Conservation (phyloP, 2,329 filamentous ascomycete species). For the Fusarium stilboides region DNA sequence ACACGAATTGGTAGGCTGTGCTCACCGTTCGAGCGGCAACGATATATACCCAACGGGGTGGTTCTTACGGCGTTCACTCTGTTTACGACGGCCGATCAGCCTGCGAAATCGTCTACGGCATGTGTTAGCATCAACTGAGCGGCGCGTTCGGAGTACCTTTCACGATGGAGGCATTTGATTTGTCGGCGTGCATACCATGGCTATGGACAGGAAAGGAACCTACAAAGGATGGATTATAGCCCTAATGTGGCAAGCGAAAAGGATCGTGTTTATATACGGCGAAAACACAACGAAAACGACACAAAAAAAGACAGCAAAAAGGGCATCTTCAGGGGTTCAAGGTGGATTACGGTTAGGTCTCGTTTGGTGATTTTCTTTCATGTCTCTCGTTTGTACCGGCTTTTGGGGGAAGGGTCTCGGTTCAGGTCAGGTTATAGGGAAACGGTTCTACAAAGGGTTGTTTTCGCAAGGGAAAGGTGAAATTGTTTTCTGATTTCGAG, state of each 20-base stretch:
- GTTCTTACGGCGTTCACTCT: slow-evolving; percentile 45
- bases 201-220: slow-evolving; percentile 30
- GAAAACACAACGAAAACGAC: slow-evolving; percentile 36
- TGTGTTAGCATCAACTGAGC: slow-evolving; percentile 42
- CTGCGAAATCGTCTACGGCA: slow-evolving; percentile 43
- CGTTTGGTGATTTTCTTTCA: slow-evolving; percentile 27
- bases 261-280: slow-evolving; percentile 33
- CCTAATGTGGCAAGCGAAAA: slow-evolving; percentile 40
- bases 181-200: slow-evolving; percentile 40
- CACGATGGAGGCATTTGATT: slow-evolving; percentile 44
- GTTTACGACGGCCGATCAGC: slow-evolving; percentile 36
- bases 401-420: slow-evolving; percentile 38
- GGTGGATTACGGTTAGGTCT: slow-evolving; percentile 35
- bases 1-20: slow-evolving; percentile 26
- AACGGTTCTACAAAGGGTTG: slow-evolving; percentile 42
- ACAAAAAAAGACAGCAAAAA: slow-evolving; percentile 35
- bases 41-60: slow-evolving; percentile 48
- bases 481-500: slow-evolving; percentile 42
- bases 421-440: slow-evolving; percentile 34
- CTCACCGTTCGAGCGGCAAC: slow-evolving; percentile 35
- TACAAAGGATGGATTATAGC: slow-evolving; percentile 29
- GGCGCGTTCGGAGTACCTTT: slow-evolving; percentile 43
- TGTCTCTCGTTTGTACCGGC: slow-evolving; percentile 39
- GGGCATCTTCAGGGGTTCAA: slow-evolving; percentile 42
- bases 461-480: slow-evolving; percentile 42